These are phyloP conservation scores for Saccharata proteae DNA, from an alignment of 2,329 filamentous ascomycete genomes.

Conservation along the genomic window DNA sequence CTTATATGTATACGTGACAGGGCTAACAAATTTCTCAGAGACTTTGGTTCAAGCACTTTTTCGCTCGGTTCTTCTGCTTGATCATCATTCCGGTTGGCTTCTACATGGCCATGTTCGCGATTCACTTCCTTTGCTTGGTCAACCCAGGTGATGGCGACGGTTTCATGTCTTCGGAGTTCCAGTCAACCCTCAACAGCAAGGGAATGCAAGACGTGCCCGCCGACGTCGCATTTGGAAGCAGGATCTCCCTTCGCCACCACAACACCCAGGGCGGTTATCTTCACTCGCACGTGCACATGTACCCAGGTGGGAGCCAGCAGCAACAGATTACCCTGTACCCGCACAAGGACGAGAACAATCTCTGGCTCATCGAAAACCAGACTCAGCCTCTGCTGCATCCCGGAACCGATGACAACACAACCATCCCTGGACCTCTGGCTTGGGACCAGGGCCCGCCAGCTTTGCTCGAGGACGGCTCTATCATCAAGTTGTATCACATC, in stretches of 20 bases:
- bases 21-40: constrained; percentile 35
- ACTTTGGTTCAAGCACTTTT: constrained; percentile 85
- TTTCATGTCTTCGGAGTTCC: constrained; percentile 99
- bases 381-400: constrained; percentile 79
- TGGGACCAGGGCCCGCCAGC: constrained; percentile 65
- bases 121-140: constrained; percentile 84
- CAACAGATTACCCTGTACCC: constrained; percentile 97
- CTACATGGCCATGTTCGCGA: constrained; percentile 94
- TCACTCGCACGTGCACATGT: constrained; percentile 96
- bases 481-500: constrained; percentile 73
- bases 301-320: constrained; percentile 92
- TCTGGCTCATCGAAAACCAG: constrained; percentile 90
- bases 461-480: constrained; percentile 66
- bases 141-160: constrained; percentile 97
- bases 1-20: not conserved
- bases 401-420: constrained; percentile 60
- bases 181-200: constrained; percentile 93
- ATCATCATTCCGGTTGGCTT: constrained; percentile 80
- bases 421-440: constrained; percentile 67
- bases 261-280: constrained; percentile 98
- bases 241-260: constrained; percentile 76
- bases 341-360: constrained; percentile 97
- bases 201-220: constrained; percentile 90
- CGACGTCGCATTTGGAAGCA: constrained; percentile 81
- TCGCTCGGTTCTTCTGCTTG: constrained; percentile 80